Base-by-base conservation (phyloP, 1,139 yeast species). In the Taphrina betulina region DNA sequence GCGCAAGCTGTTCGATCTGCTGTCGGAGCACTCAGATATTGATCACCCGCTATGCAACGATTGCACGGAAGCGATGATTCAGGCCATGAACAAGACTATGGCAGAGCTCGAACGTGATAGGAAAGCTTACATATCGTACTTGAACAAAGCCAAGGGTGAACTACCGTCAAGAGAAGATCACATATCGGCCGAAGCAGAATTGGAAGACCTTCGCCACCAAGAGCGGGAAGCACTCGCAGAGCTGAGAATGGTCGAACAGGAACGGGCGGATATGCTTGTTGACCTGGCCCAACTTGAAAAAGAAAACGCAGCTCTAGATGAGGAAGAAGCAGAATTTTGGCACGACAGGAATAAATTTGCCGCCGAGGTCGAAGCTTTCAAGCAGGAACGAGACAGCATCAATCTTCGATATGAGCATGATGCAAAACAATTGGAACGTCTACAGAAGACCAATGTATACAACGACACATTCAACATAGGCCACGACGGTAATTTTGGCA, bases 11-110 rank as follows among this genome's bases (percentile, higher is more conserved):
- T 82, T 80, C 63, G 83, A 82, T 62, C 76, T 86, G 1, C 75
- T 80, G 62, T 82, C 79, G 24, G 81, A 81, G 7, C 83, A 83
- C 61, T 83, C 84, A 54, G 89, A 83, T 59, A 77, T 90, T n/a
- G 95, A 87, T 61, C 81, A 86, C 65, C 98, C 98, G 0, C 79
- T 94, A 14, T 90, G 97, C 63, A 75, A 76, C 31, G 97, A 90
- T 51, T 92, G 98, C 68, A 86, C 56, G 12, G 56, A 52, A 14
- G 36, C 36, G 17, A 23, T 52, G 12, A 74, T 85, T 3, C 82
- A 79, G n/a, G 83, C 82, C 58, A 76, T 88, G 67, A 83, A 82
- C 64, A 69, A 74, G 23, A 83, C 83, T 63, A 86, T 85, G 67
- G 92, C 85, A 60, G 87, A 82, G 59, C 78, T 83, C 10, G 80